phyloP scores from a whole-genome alignment of 306 rosid genomes.

The Casuarina glauca region DNA sequence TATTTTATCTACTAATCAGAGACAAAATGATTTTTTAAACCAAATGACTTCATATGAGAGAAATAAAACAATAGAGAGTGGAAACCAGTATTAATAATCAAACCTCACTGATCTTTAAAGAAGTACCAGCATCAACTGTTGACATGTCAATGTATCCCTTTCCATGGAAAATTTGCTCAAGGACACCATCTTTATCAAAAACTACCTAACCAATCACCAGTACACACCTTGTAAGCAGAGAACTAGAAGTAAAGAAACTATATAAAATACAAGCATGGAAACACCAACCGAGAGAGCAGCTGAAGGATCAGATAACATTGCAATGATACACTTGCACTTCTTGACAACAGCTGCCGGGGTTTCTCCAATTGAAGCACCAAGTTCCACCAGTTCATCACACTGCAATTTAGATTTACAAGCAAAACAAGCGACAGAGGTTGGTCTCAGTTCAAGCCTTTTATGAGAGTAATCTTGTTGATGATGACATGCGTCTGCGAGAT shows the following conservation, averaged over 20 bases:
- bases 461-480: not conserved
- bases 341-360: conserved; percentile 76
- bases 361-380: conserved; percentile 70
- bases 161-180: conserved; percentile 61
- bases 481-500: not conserved
- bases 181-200: conserved; percentile 69
- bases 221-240: conserved; percentile 7
- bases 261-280: conserved; percentile 1
- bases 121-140: conserved; percentile 71
- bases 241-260: conserved; percentile 8
- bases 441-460: not conserved
- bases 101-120: conserved; percentile 76
- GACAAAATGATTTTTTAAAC: conserved; percentile 9
- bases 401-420: conserved; percentile 35
- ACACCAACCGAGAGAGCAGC: conserved; percentile 73
- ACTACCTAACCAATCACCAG: conserved; percentile 52
- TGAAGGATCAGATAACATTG: conserved; percentile 75
- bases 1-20: conserved; percentile 3
- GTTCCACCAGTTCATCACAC: conserved; percentile 67
- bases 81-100: conserved; percentile 13
- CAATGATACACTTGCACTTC: conserved; percentile 78
- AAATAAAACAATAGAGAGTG: not conserved
- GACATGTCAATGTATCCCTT: conserved; percentile 83
- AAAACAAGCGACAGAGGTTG: conserved; percentile 10
- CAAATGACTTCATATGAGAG: not conserved